phyloP scores from a whole-genome alignment of 768 basidiomycete genomes.

The Lactarius vividus region DNA sequence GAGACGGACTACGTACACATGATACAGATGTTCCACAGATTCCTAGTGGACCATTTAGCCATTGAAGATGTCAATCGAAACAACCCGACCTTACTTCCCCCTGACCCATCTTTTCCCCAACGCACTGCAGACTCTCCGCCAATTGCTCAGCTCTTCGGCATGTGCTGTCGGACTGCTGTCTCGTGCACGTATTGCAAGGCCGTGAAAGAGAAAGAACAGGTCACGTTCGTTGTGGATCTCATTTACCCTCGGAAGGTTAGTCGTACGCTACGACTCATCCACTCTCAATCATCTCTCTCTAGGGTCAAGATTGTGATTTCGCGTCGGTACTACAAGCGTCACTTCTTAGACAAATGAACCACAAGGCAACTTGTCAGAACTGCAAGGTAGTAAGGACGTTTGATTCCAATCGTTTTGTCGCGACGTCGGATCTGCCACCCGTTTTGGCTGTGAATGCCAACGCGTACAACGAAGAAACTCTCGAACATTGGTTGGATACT shows the following conservation, averaged over 20 bases:
- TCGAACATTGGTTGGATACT: constrained; percentile 73
- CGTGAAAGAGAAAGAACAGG: constrained; percentile 68
- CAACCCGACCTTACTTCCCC: constrained; percentile 52
- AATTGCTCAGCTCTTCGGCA: constrained; percentile 81
- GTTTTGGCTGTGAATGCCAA: constrained; percentile 84
- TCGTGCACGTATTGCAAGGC: constrained; percentile 74
- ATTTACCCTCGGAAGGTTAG: constrained; percentile 81
- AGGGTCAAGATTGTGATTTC: constrained; percentile 50
- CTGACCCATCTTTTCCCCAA: constrained; percentile 29
- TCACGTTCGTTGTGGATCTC: constrained; percentile 83
- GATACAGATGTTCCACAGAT: constrained; percentile 95
- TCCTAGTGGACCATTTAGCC: constrained; percentile 81
- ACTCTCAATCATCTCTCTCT: constrained; percentile 31
- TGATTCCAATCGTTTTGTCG: constrained; percentile 62
- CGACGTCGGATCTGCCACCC: constrained; percentile 69
- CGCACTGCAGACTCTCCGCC: constrained; percentile 48
- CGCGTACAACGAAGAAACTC: constrained; percentile 70
- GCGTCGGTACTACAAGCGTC: constrained; percentile 68
- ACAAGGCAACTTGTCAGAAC: constrained; percentile 81
- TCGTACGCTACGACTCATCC: not conserved
- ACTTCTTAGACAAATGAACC: constrained; percentile 73
- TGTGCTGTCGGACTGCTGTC: constrained; percentile 73
- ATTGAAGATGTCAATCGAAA: constrained; percentile 63
- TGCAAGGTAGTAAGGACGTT: constrained; percentile 81
- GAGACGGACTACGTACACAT: constrained; percentile 79